Percentiles rank a stretch among this genome's conserved stretches.
Conservation (phyloP, 305 asterid species). For the Salvia sclarea region DNA sequence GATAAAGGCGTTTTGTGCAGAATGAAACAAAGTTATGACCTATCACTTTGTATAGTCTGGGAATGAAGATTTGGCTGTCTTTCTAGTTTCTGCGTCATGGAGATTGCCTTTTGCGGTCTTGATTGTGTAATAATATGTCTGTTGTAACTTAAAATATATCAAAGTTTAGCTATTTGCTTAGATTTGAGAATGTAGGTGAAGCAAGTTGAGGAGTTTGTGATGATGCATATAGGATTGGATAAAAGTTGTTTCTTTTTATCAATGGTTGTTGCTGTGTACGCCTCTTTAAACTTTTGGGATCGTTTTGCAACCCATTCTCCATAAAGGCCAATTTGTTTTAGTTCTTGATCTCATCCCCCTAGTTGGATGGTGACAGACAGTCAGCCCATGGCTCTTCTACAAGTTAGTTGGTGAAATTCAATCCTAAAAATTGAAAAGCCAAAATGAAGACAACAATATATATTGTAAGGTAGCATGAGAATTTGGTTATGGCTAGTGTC, state of each 20-base stretch:
- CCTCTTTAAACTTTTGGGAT: neutral
- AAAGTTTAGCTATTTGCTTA: slow-evolving; percentile 6
- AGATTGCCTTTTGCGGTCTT: neutral
- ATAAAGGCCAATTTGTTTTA: too few relatives aligned
- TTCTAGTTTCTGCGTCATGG: slow-evolving; percentile 19
- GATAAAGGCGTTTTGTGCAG: too few relatives aligned
- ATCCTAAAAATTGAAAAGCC: slow-evolving; percentile 9
- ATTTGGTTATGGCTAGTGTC: slow-evolving; percentile 1
- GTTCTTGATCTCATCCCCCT: neutral
- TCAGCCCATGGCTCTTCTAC: neutral
- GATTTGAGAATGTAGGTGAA: neutral
- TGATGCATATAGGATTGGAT: too few relatives aligned
- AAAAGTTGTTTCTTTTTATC: too few relatives aligned
- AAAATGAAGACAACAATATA: neutral
- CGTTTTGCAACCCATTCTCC: too few relatives aligned
- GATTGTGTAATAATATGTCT: neutral
- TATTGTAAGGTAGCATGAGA: neutral
- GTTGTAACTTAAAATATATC: neutral
- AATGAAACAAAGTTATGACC: neutral
- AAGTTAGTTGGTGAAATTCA: neutral
- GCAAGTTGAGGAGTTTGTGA: neutral
- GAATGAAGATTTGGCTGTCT: neutral
- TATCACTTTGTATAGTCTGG: neutral
- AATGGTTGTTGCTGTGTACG: neutral
- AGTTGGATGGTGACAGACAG: neutral